A percentile compares a stretch with the other conserved stretches of the same genome.
Evolutionary conservation across 148 eudicot genomes (phyloP).

Genomic region (Nyssa sinensis): DNA sequence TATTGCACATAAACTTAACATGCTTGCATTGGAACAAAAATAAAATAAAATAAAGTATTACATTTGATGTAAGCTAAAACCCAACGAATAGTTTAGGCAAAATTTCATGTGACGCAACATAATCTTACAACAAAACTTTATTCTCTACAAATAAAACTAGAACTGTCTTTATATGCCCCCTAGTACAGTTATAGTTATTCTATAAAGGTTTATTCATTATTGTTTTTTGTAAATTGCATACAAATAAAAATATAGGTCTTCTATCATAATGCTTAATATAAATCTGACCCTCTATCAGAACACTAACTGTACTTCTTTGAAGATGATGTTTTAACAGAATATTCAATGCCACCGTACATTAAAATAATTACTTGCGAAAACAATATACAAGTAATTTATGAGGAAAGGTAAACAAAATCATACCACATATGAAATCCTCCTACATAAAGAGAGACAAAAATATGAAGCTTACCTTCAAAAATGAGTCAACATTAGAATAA

Average conservation of each 20-base stretch:
- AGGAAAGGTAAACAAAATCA: not conserved
- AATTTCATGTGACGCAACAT: not conserved
- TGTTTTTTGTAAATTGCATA: no score
- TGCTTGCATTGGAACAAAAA: not conserved
- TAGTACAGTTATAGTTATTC: no score
- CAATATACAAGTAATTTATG: not conserved
- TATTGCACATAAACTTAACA: not conserved
- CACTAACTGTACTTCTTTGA: not conserved
- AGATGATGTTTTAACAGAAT: not conserved
- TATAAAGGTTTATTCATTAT: no score
- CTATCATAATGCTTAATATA: not conserved
- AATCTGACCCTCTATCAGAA: not conserved
- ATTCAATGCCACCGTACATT: not conserved
- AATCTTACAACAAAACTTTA: no score
- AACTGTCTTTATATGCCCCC: no score
- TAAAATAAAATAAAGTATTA: not conserved
- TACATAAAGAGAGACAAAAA: not conserved
- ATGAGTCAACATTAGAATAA: constrained; percentile 64
- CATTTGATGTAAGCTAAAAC: not conserved
- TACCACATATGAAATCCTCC: not conserved
- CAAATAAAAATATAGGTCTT: no score
- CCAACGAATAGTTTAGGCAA: not conserved
- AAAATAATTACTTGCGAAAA: not conserved
- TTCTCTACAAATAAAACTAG: no score
- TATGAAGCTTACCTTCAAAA: constrained; percentile 49